Evolutionary conservation across 495 filamentous ascomycete genomes (phyloP), one percentile per base, ranked within the genome.

Genomic region (Penicillium fimorum): DNA sequence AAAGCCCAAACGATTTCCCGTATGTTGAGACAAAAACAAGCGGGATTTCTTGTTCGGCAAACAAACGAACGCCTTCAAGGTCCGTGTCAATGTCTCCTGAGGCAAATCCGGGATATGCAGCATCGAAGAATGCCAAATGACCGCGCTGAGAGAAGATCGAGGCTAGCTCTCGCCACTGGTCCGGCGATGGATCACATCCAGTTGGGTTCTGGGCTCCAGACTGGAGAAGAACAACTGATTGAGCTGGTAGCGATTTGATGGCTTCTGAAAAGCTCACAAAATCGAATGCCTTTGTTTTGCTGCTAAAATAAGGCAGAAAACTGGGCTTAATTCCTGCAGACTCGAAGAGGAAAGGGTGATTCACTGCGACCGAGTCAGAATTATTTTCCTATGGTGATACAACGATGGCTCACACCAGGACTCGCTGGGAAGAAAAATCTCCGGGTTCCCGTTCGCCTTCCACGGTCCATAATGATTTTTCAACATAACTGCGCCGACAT

Each of bases 61-160:
- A 62, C 10, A 58, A 15, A 2, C 60, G 55, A 18, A 62, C 56
- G 25, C 47, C 27, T 24, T 41, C 27, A 17, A 58, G 51, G 32
- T 62, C 60, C 1, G 18, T 47, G 29, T 62, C 60, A 13, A 56
- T 58, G 27, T 62, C 55, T 11, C 60, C 60, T 0, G 60, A 62
- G 12, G 56, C 60, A 48, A 62, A 58, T 0, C 60, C 60, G 2
- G 56, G 56, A 32, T 62, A 62, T 4, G 60, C 55, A 22, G 60
- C 56, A 33, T 62, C 60, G 22, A 62, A 55, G 45, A 62, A 62
- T 32, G 60, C 60, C 17, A 62, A 37, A 37, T 62, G 60, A n/a
- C 60, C 55, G 4, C 51, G 55, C 22, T 47, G 15, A 10, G 35
- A 35, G 43, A 62, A 62, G 13, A 62, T 55, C 5, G 45, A 32